phyloP scores from a whole-genome alignment of 2,329 filamentous ascomycete species.

The Fusarium nygamai region DNA sequence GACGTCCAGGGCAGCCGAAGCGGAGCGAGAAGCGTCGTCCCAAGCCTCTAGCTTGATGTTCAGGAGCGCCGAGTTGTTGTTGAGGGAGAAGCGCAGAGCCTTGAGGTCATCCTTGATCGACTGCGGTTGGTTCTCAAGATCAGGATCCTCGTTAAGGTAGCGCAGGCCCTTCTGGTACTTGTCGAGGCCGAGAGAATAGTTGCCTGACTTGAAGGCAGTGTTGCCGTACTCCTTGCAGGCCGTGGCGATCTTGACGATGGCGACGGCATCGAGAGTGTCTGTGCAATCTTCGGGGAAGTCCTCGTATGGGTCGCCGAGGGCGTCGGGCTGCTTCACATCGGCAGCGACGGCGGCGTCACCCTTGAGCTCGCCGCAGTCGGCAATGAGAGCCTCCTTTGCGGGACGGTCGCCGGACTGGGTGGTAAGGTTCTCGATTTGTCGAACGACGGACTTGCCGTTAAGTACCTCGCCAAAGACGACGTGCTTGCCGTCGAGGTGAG shows the following conservation, averaged over 20 bases:
- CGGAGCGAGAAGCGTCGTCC: constrained; percentile 75
- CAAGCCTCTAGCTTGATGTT: constrained; percentile 82
- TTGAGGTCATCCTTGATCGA: constrained; percentile 74
- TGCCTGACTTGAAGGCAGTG: constrained; percentile 85
- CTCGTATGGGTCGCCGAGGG: constrained; percentile 90
- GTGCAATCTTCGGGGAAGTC: constrained; percentile 91
- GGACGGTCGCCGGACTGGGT: constrained; percentile 84
- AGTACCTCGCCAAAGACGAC: constrained; percentile 97
- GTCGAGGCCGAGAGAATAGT: constrained; percentile 75
- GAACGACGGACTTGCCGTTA: constrained; percentile 88
- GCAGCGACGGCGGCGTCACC: constrained; percentile 74
- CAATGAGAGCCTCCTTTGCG: constrained; percentile 74
- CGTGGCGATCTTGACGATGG: constrained; percentile 80
- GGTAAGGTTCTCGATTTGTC: constrained; percentile 86
- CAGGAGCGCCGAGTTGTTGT: constrained; percentile 89
- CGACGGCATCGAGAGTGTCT: constrained; percentile 69
- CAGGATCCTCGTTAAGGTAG: constrained; percentile 87
- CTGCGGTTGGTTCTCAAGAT: constrained; percentile 75
- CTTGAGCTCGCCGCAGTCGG: constrained; percentile 85
- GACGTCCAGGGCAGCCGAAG: constrained; percentile 77
- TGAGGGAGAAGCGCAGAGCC: constrained; percentile 82
- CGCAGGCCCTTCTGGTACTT: constrained; percentile 96
- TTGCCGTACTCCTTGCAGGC: constrained; percentile 94
- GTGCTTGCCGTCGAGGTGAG: constrained; percentile 95
- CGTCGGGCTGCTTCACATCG: constrained; percentile 76